Conservation (phyloP, 2,329 filamentous ascomycete species). For the Clarireedia homoeocarpa region DNA sequence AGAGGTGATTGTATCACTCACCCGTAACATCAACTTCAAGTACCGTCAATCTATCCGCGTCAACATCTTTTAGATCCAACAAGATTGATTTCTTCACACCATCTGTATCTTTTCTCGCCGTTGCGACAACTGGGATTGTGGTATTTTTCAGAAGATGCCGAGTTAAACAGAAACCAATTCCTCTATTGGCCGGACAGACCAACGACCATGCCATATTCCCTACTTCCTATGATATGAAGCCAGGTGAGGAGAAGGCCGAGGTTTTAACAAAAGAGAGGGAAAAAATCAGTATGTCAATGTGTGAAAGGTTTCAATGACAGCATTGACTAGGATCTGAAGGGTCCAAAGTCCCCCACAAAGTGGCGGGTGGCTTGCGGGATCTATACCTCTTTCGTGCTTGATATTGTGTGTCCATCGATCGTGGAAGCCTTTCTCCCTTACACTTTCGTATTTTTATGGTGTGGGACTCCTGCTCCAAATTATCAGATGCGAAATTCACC, state of each 20-base stretch:
- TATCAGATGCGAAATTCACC: no score
- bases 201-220: constrained; percentile 30
- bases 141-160: constrained; percentile 50
- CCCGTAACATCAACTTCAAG: constrained; percentile 49
- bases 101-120: constrained; percentile 45
- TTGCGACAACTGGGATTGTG: constrained; percentile 50
- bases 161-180: constrained; percentile 55
- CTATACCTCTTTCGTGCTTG: neutral
- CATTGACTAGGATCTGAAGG: neutral
- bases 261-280: neutral
- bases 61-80: constrained; percentile 36
- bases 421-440: no score
- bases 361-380: constrained; percentile 3
- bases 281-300: neutral
- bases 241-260: no score
- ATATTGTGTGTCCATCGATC: neutral
- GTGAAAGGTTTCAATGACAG: neutral
- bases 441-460: neutral
- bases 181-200: constrained; percentile 52
- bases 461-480: no score
- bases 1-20: constrained; percentile 25
- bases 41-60: constrained; percentile 40
- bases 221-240: neutral
- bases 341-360: neutral
- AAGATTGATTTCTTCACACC: constrained; percentile 43